phyloP scores from a whole-genome alignment of 2,329 filamentous ascomycete species.

The Sarocladiaceae sp. region DNA sequence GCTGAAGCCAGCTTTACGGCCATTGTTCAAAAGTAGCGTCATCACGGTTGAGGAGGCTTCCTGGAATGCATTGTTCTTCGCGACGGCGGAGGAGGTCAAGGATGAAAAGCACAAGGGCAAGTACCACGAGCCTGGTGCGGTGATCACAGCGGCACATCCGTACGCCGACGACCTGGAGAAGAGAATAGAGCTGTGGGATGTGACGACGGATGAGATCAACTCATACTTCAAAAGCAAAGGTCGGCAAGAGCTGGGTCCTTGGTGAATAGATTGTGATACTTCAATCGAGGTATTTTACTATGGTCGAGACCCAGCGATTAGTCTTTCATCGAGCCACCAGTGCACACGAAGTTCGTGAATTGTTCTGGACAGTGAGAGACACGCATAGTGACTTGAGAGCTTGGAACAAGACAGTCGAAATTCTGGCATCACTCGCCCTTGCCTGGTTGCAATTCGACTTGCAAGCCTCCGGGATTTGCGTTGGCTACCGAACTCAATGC shows the following conservation, averaged over 20 bases:
- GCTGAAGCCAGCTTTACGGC: background rate
- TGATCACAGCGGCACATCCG: conserved; percentile 11
- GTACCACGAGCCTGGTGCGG: conserved; percentile 16
- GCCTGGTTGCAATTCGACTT: no score
- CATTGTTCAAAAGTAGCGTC: conserved; percentile 11
- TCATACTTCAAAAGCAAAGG: conserved; percentile 6
- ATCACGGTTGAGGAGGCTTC: conserved; percentile 16
- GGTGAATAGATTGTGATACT: conserved; percentile 1
- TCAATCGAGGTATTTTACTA: no score
- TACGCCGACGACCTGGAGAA: conserved; percentile 13
- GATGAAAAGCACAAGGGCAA: conserved; percentile 14
- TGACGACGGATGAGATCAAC: conserved; percentile 15
- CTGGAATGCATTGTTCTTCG: conserved; percentile 15
- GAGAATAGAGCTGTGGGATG: conserved; percentile 15
- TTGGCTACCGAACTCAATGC: no score
- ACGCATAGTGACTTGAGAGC: no score
- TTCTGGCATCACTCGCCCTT: no score
- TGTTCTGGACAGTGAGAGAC: no score
- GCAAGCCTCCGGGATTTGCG: no score
- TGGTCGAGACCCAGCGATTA: no score
- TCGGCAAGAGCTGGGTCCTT: background rate
- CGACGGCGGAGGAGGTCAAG: conserved; percentile 15
- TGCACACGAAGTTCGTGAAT: no score
- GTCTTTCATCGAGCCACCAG: no score
- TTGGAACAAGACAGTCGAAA: no score